Evolutionary conservation across 192 early-diverging fungal species (phyloP), one percentile per base, ranked within the genome.

Genomic region (Paraglomus brasilianum): DNA sequence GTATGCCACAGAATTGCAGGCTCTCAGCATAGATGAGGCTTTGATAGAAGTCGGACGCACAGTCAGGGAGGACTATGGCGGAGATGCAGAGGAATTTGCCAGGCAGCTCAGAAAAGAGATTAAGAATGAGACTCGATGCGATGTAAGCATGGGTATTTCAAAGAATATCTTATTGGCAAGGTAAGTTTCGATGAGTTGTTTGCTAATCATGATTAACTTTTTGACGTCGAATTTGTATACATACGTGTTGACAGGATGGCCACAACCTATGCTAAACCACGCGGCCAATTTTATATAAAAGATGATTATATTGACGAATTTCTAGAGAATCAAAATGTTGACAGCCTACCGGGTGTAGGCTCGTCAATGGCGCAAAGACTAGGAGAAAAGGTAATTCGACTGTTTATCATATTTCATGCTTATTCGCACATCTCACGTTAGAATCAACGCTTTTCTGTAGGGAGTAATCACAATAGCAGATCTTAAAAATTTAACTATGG

Each of bases 21-120:
- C 89, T 2, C 88, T 92, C 6, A 91, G 89, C 41, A 86, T 93
- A 56, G 95, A 96, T 72, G 95, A 96, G 75, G 95, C 89, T 0
- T 73, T 90, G 10, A 63, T 93, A 30, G 91, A 96, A 55, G 84
- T 94, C 5, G 80, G 81, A 10, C 76, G 75, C 7, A 64, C 62
- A 38, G 74, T 85, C 30, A 41, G 53, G 7, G 60, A 67, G 0
- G 24, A 62, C 39, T 65, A 82, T 73, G 56, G 72, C 66, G 40
- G 64, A 38, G 52, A 77, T 80, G 46, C 75, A 3, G 73, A 71
- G n/a, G 66, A 59, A 13, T 52, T 92, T 5, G 90, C 90, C 14
- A 72, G 77, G 43, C 38, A 73, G 36, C 85, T 92, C 30, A 74
- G 89, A n/a, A 22, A 58, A 11, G 65, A 74, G 19, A 80, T 92